Evolutionary conservation across 176 grass and related monocot genomes (phyloP).

Genomic region (Avena atlantica): DNA sequence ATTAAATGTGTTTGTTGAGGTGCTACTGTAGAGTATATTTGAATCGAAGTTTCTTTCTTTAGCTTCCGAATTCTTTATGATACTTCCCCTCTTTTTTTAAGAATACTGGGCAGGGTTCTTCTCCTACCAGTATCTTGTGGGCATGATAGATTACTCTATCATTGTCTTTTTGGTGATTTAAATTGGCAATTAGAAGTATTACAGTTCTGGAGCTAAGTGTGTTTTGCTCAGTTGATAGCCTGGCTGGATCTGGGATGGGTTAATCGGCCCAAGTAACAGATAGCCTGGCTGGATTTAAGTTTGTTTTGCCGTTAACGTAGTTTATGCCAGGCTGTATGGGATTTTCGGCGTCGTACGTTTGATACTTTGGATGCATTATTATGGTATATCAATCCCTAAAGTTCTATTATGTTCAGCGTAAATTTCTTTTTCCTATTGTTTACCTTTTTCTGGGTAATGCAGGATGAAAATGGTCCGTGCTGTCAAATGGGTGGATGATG

Average conservation of each 20-base stretch:
- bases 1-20: background rate
- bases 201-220: slow-evolving; percentile 13
- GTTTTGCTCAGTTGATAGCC: slow-evolving; percentile 16
- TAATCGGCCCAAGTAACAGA: background rate
- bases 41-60: background rate
- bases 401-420: background rate
- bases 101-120: too few relatives aligned
- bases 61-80: background rate
- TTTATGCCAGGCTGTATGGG: background rate
- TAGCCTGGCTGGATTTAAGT: too few relatives aligned
- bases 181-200: background rate
- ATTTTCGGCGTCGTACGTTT: background rate
- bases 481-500: slow-evolving; percentile 92
- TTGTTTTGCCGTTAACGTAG: background rate
- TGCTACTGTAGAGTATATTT: background rate
- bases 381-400: background rate
- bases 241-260: background rate
- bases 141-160: background rate
- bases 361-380: background rate
- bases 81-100: background rate
- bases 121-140: background rate
- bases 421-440: slow-evolving; percentile 15
- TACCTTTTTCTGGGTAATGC: slow-evolving; percentile 24
- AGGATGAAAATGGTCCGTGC: slow-evolving; percentile 90
- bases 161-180: background rate